These are phyloP conservation scores for Alternaria alternata DNA, from an alignment of 2,329 filamentous ascomycete genomes.

Conservation along the genomic window DNA sequence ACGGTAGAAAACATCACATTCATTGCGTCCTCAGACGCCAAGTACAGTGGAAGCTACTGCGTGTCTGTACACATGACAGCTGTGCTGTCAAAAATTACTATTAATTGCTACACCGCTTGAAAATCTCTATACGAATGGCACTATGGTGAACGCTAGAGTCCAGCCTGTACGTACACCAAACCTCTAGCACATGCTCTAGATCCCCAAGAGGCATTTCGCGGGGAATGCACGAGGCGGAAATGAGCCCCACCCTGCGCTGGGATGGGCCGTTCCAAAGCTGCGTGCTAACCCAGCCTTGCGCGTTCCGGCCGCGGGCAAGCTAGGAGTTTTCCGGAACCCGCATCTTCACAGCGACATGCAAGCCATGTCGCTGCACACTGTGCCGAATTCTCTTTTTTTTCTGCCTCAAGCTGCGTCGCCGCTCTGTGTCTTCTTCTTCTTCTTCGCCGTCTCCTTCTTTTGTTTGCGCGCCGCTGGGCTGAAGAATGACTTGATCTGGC, in stretches of 20 bases:
- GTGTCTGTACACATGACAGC: slow-evolving; percentile 1
- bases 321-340: slow-evolving; percentile 36
- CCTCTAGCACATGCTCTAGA: slow-evolving; percentile 24
- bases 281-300: slow-evolving; percentile 12
- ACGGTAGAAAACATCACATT: not conserved
- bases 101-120: slow-evolving; percentile 1
- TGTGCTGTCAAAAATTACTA: not conserved
- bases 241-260: slow-evolving; percentile 20
- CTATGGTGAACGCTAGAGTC: not conserved
- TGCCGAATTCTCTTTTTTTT: slow-evolving; percentile 18
- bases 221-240: slow-evolving; percentile 32
- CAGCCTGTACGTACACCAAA: slow-evolving; percentile 12
- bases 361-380: slow-evolving; percentile 13
- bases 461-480: slow-evolving; percentile 46
- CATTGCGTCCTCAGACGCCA: not conserved
- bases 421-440: slow-evolving; percentile 12
- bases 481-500: slow-evolving; percentile 47
- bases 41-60: not conserved
- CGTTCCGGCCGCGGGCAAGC: slow-evolving; percentile 38
- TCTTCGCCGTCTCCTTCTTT: slow-evolving; percentile 40
- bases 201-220: slow-evolving; percentile 29
- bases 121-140: not conserved
- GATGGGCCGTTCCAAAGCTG: slow-evolving; percentile 8
- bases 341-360: slow-evolving; percentile 13
- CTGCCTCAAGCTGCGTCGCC: slow-evolving; percentile 26